Percentiles rank a stretch among this genome's conserved stretches.
These are phyloP conservation scores for Lavandula angustifolia DNA, from an alignment of 257 asterid species.

Conservation along the genomic window DNA sequence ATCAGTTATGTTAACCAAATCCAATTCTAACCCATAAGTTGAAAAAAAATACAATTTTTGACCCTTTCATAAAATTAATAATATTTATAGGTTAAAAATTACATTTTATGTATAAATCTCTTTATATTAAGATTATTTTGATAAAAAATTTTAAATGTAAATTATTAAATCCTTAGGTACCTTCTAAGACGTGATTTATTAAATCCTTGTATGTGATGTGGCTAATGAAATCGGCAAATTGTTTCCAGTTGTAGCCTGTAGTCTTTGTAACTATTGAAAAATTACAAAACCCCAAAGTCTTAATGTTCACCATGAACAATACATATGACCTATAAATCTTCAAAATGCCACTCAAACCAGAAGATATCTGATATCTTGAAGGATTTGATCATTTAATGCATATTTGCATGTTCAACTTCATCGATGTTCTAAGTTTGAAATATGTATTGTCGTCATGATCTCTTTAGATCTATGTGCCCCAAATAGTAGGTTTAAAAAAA, in stretches of 20 bases:
- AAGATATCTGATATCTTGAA: not conserved
- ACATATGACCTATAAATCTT: not conserved
- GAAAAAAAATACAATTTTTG: too few species aligned
- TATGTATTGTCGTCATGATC: not conserved
- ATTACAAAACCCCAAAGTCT: not conserved
- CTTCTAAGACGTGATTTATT: too few species aligned
- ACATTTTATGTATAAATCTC: too few species aligned
- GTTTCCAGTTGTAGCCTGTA: not conserved
- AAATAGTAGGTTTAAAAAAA: not conserved
- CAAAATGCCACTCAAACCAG: not conserved
- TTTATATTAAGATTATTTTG: too few species aligned
- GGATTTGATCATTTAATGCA: not conserved
- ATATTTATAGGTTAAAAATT: too few species aligned
- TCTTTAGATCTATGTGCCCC: not conserved
- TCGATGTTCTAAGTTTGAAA: not conserved
- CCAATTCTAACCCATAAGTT: too few species aligned
- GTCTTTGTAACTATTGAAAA: not conserved
- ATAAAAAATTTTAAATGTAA: too few species aligned
- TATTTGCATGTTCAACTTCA: not conserved
- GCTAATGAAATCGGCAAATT: not conserved
- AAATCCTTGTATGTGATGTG: too few species aligned
- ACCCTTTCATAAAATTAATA: too few species aligned
- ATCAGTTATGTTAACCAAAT: too few species aligned
- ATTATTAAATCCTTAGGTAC: too few species aligned
- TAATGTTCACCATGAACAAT: not conserved